Percentiles rank a stretch among this genome's conserved stretches.
Conservation (phyloP, 176 grass and related monocot species). For the Oryza meridionalis region DNA sequence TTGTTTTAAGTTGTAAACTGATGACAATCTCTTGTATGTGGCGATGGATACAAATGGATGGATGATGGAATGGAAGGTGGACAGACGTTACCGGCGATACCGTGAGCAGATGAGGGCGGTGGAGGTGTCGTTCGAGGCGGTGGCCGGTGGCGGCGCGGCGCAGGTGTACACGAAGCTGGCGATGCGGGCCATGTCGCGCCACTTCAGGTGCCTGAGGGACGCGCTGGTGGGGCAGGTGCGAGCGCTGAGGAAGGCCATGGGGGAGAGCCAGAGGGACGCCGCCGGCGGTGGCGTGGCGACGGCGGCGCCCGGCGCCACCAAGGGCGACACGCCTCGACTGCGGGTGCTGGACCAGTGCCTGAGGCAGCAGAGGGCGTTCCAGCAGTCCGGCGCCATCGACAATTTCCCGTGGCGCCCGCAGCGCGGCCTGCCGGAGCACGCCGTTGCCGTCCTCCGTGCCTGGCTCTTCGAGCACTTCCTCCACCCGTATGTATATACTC, state of each 20-base stretch:
- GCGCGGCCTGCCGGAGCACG: conserved; percentile 66
- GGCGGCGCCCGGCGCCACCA: conserved; percentile 39
- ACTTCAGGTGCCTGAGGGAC: conserved; percentile 76
- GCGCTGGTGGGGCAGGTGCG: conserved; percentile 44
- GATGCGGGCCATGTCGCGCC: conserved; percentile 72
- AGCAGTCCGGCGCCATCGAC: conserved; percentile 48
- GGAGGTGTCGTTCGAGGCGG: conserved; percentile 54
- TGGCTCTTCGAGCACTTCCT: conserved; percentile 98
- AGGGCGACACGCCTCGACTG: conserved; percentile 65
- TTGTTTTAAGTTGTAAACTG: too few species aligned
- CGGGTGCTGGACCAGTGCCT: conserved; percentile 63
- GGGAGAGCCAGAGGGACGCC: conserved; percentile 14
- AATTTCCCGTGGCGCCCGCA: conserved; percentile 72
- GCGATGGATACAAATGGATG: background rate
- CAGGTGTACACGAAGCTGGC: conserved; percentile 67
- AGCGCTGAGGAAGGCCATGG: conserved; percentile 43
- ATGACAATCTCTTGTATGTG: too few species aligned
- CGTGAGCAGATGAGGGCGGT: conserved; percentile 56
- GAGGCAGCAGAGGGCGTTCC: conserved; percentile 60
- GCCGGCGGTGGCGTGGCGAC: background rate
- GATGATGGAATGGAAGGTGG: conserved; percentile 50
- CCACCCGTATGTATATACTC: conserved; percentile 63
- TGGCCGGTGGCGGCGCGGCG: conserved; percentile 49
- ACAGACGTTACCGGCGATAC: conserved; percentile 66
- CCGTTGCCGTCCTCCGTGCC: conserved; percentile 72